Conservation (phyloP, 352 stramenopile genomes). For the Phytophthora palmivora region DNA sequence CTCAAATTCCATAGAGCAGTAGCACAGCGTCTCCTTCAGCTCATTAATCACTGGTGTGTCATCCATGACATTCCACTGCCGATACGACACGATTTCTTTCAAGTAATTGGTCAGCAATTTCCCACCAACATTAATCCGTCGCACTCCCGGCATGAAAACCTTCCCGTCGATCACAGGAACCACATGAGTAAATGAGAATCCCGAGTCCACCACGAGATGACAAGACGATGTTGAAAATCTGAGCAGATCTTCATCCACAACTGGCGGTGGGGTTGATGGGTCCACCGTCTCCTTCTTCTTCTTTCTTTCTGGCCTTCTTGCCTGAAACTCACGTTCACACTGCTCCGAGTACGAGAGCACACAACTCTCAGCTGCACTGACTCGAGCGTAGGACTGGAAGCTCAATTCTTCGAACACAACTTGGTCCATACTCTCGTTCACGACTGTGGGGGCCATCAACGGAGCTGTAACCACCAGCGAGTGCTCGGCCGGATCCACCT, state of each 20-base stretch:
- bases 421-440: conserved; percentile 81
- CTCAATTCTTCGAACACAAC: conserved; percentile 84
- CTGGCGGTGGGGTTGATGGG: background rate
- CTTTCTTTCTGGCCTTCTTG: conserved; percentile 28
- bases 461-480: conserved; percentile 68
- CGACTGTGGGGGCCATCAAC: conserved; percentile 55
- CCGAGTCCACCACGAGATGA: conserved; percentile 92
- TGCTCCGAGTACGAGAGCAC: conserved; percentile 66
- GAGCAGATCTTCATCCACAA: conserved; percentile 26
- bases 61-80: conserved; percentile 98
- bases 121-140: conserved; percentile 92
- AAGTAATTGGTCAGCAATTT: conserved; percentile 98
- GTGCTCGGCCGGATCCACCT: conserved; percentile 55
- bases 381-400: conserved; percentile 60
- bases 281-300: conserved; percentile 17
- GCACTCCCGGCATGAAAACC: conserved; percentile 57
- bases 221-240: conserved; percentile 64
- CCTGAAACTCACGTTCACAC: conserved; percentile 33
- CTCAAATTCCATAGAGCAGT: conserved; percentile 89
- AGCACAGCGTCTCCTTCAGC: conserved; percentile 92
- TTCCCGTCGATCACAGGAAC: conserved; percentile 88
- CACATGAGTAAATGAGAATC: conserved; percentile 96
- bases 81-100: conserved; percentile 96
- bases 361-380: conserved; percentile 64
- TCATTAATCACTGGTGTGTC: conserved; percentile 74